Evolutionary conservation across 257 asterid species (phyloP), one percentile per base, ranked within the genome.

Genomic region (Parsonsia alboflavescens): DNA sequence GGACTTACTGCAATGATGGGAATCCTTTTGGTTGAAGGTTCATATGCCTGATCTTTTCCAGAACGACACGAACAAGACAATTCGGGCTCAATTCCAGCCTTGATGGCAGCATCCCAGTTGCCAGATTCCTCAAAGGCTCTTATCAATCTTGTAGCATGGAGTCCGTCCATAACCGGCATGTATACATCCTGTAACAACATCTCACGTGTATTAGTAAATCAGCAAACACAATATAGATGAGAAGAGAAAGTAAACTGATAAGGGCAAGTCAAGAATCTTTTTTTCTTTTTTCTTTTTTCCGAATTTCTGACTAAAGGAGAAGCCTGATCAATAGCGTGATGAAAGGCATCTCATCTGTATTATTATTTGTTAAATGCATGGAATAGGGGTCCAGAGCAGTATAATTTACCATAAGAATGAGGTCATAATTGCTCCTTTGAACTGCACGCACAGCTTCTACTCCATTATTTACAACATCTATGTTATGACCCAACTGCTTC

Each of bases 91-190:
- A 88, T 74, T 75, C 97, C 98, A 52, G 93, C 97, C 73, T 83
- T 84, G 21, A 59, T 68, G 16, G 98, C 96, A 36, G 90, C 97
- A 2, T 89, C 93, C 97, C 96, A 93, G 68, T 83, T 88, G 30
- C 98, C 98, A 6, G 91, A 86, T 84, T 93, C 91, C 81, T 93
- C 98, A 19, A 75, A 93, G 1, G 96, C 90, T 68, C 98, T 85
- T 74, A 93, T 93, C 67, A 89, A 57, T 79, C 92, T 84, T 7
- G 97, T 91, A 10, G 98, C 96, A 86, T 91, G 85, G 70, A 91
- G 91, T 44, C 98, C 98, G 82, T 91, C 92, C 97, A 93, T 89
- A 75, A 86, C 92, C 10, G 98, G 98, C 98, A 91, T 93, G 84
- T 87, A 91, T 21, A 93, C 97, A 78, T 93, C 98, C 98, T 93